Evolutionary conservation across 1,284 basidiomycete species (phyloP), one percentile per base, ranked within the genome.

Genomic region (Clitocybe nebularis): DNA sequence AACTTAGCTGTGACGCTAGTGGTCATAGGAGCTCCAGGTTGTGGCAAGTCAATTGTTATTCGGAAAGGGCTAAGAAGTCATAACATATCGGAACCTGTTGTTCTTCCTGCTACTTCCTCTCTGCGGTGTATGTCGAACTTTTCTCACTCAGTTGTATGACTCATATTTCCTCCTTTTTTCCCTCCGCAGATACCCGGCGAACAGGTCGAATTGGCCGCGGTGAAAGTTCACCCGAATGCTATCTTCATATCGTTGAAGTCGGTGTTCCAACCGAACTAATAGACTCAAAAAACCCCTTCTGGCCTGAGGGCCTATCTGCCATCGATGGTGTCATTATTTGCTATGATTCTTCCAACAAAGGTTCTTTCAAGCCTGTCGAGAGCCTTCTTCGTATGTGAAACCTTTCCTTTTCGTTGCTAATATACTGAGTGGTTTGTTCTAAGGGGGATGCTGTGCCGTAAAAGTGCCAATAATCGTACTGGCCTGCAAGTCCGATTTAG

Each of bases 401-500:
- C 17, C 22, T 35, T 14, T 39, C 36, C 35, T 25, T 26, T 32
- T 22, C 5, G 32, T 48, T 21, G 34, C 38, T 54, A 14, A 59
- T n/a, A n/a, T n/a, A n/a, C n/a, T n/a, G n/a, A n/a, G n/a, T n/a
- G n/a, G n/a, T n/a, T n/a, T n/a, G n/a, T 42, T 28, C 39, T 34
- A 57, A 89, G 86, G 70, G 39, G 62, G 71, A 20, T 83, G 80
- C 57, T 66, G 66, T 46, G 65, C 70, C 25, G 64, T 79, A 53
- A 74, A 72, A 48, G 64, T 80, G 25, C 75, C 85, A 4, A 64
- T 73, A n/a, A 66, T 88, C 20, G 81, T 83, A 14, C 66, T 90
- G 11, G 84, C 84, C 17, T 86, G 88, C 64, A 90, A 89, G 60
- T 77, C 77, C 7, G 87, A 90, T 56, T 61, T 82, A 21, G 67